These are phyloP conservation scores for Colletotrichum filicis DNA, from an alignment of 2,329 filamentous ascomycete species.

Conservation along the genomic window DNA sequence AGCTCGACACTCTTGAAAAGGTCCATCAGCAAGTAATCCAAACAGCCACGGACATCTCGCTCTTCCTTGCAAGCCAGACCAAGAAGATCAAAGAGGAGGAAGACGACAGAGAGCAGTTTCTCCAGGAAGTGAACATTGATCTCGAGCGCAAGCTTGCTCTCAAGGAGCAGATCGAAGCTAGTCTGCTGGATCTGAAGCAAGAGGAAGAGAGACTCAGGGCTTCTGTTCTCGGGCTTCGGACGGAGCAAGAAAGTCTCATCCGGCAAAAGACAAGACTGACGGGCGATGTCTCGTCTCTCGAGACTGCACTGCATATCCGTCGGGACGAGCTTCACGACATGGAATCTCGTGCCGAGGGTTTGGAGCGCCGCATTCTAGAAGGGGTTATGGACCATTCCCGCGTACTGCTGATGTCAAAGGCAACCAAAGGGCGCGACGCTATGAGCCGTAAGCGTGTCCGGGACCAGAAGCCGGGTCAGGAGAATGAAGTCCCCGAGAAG, in stretches of 20 bases:
- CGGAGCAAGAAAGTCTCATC: conserved; percentile 79
- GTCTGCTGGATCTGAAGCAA: conserved; percentile 60
- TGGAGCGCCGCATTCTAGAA: conserved; percentile 93
- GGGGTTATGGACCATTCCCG: conserved; percentile 97
- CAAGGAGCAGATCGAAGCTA: conserved; percentile 69
- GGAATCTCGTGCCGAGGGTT: conserved; percentile 86
- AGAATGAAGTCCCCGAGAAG: conserved; percentile 36
- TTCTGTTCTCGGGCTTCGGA: conserved; percentile 67
- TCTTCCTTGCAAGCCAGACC: conserved; percentile 82
- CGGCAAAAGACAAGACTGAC: conserved; percentile 83
- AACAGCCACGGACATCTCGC: conserved; percentile 85
- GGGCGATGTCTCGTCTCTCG: conserved; percentile 89
- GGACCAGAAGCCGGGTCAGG: conserved; percentile 53
- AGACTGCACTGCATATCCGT: conserved; percentile 88
- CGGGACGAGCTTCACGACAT: conserved; percentile 92
- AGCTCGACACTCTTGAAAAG: conserved; percentile 85
- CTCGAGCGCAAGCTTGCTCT: conserved; percentile 80
- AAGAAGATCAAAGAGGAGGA: conserved; percentile 80
- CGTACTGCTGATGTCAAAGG: conserved; percentile 83
- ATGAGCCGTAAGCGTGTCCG: conserved; percentile 69
- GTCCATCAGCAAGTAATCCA: conserved; percentile 89
- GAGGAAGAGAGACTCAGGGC: conserved; percentile 66
- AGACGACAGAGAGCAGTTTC: conserved; percentile 80
- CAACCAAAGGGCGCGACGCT: conserved; percentile 61
- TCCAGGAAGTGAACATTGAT: conserved; percentile 83